Base-by-base conservation (phyloP, 345 rosid genomes). In the Acer negundo region DNA sequence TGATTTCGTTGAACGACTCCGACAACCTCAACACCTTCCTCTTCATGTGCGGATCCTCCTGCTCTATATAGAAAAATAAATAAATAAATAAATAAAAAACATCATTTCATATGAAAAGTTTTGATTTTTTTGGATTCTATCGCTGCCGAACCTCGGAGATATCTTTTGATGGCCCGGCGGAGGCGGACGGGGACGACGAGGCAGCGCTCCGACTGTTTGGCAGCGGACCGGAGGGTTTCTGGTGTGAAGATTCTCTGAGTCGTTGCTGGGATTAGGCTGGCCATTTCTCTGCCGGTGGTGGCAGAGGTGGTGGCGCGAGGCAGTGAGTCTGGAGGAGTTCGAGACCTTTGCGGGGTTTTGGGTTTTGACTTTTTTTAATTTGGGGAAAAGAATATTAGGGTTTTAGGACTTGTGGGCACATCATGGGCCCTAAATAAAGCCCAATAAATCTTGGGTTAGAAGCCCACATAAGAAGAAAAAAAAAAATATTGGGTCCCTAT, bases 111-210 rank as follows among this genome's bases (percentile, higher is more conserved):
- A 10, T 1, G 38, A 49, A 46, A 64, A 26, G 0, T 28, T 0
- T 7, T 10, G 16, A 56, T 31, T 56, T 9, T 22, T 3, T 47
- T 16, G 7, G 35, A 38, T 16, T 24, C 49, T 10, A 20, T 42
- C 3, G 0, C 20, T 31, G 42, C 8, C 22, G 7, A 47, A 87
- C 97, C 98, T 74, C 91, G 92, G 77, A 96, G 86, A 82, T 88
- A 91, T 80, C 78, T 89, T 79, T 92, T 90, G 61, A 96, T 96
- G 49, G 99, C 99, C 51, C 94, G 90, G 69, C 97, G 95, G 80
- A 96, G 99, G 72, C 89, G 86, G 64, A 88, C 97, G 63, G 97
- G 97, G 55, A 92, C 85, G 44, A 85, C 67, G 71, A 87, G 94
- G 82, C 97, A 92, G 1, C 97, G 83, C 46, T 82, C 74, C 3